These are phyloP conservation scores for Claviceps maximensis DNA, from an alignment of 2,329 filamentous ascomycete species.

Conservation along the genomic window DNA sequence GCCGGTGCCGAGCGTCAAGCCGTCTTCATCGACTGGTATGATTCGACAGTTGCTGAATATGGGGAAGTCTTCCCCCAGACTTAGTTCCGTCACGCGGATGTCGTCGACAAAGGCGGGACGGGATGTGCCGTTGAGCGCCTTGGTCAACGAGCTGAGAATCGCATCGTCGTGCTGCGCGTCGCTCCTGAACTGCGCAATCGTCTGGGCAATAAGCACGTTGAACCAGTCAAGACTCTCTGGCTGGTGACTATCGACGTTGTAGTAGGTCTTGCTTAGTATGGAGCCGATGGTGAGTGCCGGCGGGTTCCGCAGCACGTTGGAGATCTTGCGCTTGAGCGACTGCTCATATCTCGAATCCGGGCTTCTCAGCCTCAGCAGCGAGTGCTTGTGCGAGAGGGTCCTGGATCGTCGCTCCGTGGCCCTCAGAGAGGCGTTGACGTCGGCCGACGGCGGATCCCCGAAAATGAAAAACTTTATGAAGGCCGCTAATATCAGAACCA, in stretches of 20 bases:
- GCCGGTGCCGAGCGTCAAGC: slow-evolving; percentile 39
- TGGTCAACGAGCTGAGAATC: slow-evolving; percentile 73
- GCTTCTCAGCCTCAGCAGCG: slow-evolving; percentile 49
- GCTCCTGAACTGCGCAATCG: slow-evolving; percentile 85
- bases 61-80: slow-evolving; percentile 89
- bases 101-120: slow-evolving; percentile 88
- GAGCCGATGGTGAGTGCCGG: slow-evolving; percentile 79
- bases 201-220: slow-evolving; percentile 92
- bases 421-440: slow-evolving; percentile 62
- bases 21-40: slow-evolving; percentile 78
- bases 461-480: slow-evolving; percentile 99
- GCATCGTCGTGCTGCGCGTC: slow-evolving; percentile 88
- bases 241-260: slow-evolving; percentile 90
- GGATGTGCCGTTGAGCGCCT: slow-evolving; percentile 71
- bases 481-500: slow-evolving; percentile 78
- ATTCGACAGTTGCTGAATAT: slow-evolving; percentile 98
- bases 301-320: slow-evolving; percentile 58
- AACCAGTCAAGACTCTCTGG: slow-evolving; percentile 98
- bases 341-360: slow-evolving; percentile 27
- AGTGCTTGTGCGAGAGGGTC: slow-evolving; percentile 64
- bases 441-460: slow-evolving; percentile 76
- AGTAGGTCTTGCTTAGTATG: slow-evolving; percentile 93
- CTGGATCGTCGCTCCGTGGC: slow-evolving; percentile 62
- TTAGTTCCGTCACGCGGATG: slow-evolving; percentile 87
- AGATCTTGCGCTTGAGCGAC: slow-evolving; percentile 49